Evolutionary conservation across 768 basidiomycete species (phyloP), one percentile per base, ranked within the genome.

Genomic region (Artomyces pyxidatus): DNA sequence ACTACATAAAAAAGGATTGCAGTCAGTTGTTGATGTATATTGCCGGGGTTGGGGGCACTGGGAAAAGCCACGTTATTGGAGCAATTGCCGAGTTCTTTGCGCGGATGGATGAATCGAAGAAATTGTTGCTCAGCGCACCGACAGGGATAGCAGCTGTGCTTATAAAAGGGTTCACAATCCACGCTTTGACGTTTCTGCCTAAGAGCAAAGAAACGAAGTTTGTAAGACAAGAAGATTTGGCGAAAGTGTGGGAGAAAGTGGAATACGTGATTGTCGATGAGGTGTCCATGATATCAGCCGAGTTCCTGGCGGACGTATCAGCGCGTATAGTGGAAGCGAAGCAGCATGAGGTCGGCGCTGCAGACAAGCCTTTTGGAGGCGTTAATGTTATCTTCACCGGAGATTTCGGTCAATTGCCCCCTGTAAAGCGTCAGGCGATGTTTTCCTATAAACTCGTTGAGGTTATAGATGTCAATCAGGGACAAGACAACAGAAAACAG

Each of bases 81-180:
- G n/a, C n/a, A n/a, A n/a, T n/a, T n/a, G n/a, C n/a, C n/a, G n/a
- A n/a, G n/a, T n/a, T n/a, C n/a, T n/a, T n/a, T n/a, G n/a, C n/a
- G n/a, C n/a, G n/a, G n/a, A n/a, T n/a, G 14, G 46, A 44, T 0
- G 32, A 48, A 4, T 9, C 30, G 2, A 21, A 54, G 3, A 48
- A 58, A 16, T 30, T 65, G 10, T 29, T 56, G 1, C 44, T 59
- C 1, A 47, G 56, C 7, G 64, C 65, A 16, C 59, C 59, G n/a
- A 67, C 67, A 8, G 66, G 67, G 0, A 61, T 56, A n/a, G 62
- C 65, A 0, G 67, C 67, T 0, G 35, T 53, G 0, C 30, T 63
- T 1, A 63, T 68, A 2, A 58, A 45, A 0, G 65, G 65, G 0
- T 57, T 54, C 14, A 68, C 67, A 0, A 42, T 67, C 2, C 65